Evolutionary conservation across 345 rosid species (phyloP), one percentile per base, ranked within the genome.

Genomic region (Bruguiera gymnorhiza): DNA sequence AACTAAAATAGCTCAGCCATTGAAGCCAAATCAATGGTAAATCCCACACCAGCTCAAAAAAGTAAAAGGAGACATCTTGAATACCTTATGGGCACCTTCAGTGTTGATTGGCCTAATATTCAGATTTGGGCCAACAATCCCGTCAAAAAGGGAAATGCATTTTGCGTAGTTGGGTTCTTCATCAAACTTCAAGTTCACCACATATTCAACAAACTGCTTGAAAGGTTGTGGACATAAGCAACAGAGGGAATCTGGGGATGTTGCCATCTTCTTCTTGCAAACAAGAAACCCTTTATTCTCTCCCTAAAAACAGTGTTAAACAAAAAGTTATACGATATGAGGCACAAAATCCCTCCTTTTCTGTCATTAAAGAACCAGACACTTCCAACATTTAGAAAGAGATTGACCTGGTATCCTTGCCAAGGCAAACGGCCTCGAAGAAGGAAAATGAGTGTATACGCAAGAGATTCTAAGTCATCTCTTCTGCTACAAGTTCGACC

Each of bases 121-220:
- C 37, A 82, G 80, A 77, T 87, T 88, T 37, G 85, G 93, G 69
- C 86, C 95, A 66, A 89, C 87, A 36, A 89, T 76, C 74, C 83
- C 79, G 65, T 89, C 97, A 74, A 89, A 92, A 51, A 89, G 77
- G 6, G 97, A 87, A 71, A 92, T 85, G 69, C 90, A 83, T 79
- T 90, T 95, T 52, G 97, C 94, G 80, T 95, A 95, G 76, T 95
- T 84, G 60, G 96, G 99, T 76, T 88, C 93, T 79, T 95, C 99
- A 48, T 92, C 93, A 77, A 89, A 95, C 77, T 95, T 95, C 84
- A 95, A 88, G 74, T 86, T 92, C 39, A 88, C 86, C 70, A 95
- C 97, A 69, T 93, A 92, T 83, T 95, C 97, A 62, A 92, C 91
- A 72, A 92, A 88, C 69, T 76, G 85, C 83, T 84, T 87, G 80